Base-by-base conservation (phyloP, 1,284 basidiomycete species). In the Fomitopsis schrenkii region DNA sequence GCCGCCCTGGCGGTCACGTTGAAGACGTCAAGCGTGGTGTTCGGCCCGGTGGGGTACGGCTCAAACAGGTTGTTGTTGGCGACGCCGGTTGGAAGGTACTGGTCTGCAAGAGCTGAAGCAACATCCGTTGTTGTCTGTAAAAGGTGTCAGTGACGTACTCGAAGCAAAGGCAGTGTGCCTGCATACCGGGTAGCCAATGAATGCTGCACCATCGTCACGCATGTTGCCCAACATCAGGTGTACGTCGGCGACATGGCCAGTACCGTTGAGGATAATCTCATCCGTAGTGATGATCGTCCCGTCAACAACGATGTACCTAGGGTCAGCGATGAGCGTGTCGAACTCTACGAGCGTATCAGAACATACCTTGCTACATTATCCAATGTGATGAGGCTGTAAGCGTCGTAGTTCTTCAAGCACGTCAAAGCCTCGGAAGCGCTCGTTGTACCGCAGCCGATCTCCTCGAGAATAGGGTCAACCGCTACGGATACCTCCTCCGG, bases 201-300 rank as follows among this genome's bases (percentile, higher is more conserved):
- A 75, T 5, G 75, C 72, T 3, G 75, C 74, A 12, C 75, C 76
- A 57, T 78, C 76, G 56, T 77, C 74, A 19, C 73, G 66, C 74
- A 76, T 77, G 73, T 77, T 79, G 1, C 81, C 81, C 64, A 79
- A 78, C 66, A 83, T 75, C 42, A 79, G 75, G 62, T 80, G 79
- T 0, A 78, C 79, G 41, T 76, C 70, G 5, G 79, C 79, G 3
- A 75, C 68, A 3, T 74, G 72, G 0, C 76, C 78, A 3, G 71
- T 66, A 0, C 77, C 77, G 45, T 75, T 72, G 22, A 81, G 64
- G 7, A 72, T 72, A 14, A 83, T 74, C n/a, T 77, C 73, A n/a
- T 71, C 67, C 1, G 71, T 69, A 1, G 71, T 74, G 41, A 82
- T 73, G 64, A 74, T 77, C 8, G 75, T 78, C 2, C 81, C 81